phyloP scores from a whole-genome alignment of 2,329 filamentous ascomycete genomes.

The Stagonosporopsis rhizophila region DNA sequence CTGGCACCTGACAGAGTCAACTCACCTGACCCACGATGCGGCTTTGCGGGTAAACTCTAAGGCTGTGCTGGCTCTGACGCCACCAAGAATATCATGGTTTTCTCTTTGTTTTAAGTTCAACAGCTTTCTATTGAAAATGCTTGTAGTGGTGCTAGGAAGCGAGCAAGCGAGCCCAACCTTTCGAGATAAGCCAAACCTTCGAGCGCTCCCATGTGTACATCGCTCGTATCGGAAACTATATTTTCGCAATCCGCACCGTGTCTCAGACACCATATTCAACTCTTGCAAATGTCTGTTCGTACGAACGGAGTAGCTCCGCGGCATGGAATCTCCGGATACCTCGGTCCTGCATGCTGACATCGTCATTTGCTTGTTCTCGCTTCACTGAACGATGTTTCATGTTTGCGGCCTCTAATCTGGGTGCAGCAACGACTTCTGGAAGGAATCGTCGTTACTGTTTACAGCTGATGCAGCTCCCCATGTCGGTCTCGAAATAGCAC shows the following conservation, averaged over 20 bases:
- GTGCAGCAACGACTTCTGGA: slow-evolving; percentile 15
- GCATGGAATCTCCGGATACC: slow-evolving; percentile 22
- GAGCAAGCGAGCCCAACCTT: too few relatives aligned
- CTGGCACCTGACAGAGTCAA: neutral
- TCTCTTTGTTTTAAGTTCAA: neutral
- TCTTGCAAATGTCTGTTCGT: neutral
- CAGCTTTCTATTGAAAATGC: neutral
- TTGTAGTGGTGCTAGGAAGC: neutral
- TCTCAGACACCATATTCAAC: neutral
- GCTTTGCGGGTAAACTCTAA: neutral
- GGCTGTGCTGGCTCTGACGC: neutral
- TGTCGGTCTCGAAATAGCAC: slow-evolving; percentile 43
- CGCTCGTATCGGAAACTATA: slow-evolving; percentile 6
- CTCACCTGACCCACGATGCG: neutral
- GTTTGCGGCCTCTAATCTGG: slow-evolving; percentile 24
- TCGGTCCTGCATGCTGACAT: slow-evolving; percentile 19
- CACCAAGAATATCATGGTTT: neutral
- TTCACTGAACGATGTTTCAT: slow-evolving; percentile 30
- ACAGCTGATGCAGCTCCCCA: neutral
- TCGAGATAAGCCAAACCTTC: slow-evolving; percentile 2
- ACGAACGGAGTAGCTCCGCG: slow-evolving; percentile 1
- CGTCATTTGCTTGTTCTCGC: slow-evolving; percentile 12
- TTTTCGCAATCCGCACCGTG: slow-evolving; percentile 1
- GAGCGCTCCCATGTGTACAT: slow-evolving; percentile 1
- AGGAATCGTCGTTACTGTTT: neutral